Percentiles rank a stretch among this genome's conserved stretches.
Conservation (phyloP, 345 rosid species). For the Euphorbia tirucalli region DNA sequence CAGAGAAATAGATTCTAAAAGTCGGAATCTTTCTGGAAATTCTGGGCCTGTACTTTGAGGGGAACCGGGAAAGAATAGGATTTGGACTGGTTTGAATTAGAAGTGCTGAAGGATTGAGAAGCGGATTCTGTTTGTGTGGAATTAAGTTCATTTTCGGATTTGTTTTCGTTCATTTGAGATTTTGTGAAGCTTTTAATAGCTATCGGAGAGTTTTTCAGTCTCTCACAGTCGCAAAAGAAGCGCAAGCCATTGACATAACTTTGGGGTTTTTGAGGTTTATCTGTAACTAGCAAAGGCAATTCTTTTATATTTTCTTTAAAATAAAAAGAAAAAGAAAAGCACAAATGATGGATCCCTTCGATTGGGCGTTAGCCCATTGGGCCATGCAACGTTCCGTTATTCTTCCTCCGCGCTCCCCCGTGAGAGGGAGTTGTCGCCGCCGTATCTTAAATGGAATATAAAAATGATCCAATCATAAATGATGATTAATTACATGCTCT, state of each 20-base stretch:
- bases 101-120: constrained; percentile 30
- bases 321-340: background rate
- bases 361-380: background rate
- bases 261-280: constrained; percentile 1
- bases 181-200: background rate
- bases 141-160: constrained; percentile 38
- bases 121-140: constrained; percentile 39
- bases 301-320: background rate
- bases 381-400: background rate
- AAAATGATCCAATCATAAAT: background rate
- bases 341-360: background rate
- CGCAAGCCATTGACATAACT: background rate
- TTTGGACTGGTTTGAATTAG: constrained; percentile 17
- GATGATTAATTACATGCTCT: too few species aligned
- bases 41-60: constrained; percentile 31
- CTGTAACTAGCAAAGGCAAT: background rate
- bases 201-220: background rate
- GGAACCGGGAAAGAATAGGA: constrained; percentile 24
- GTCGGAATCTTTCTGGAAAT: constrained; percentile 28
- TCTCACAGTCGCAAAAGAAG: background rate
- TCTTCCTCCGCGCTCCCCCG: background rate
- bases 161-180: background rate
- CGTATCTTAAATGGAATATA: too few species aligned
- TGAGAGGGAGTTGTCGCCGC: background rate
- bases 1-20: constrained; percentile 49